phyloP scores from a whole-genome alignment of 192 early-diverging fungal genomes.

The Backusella tarrabulga region DNA sequence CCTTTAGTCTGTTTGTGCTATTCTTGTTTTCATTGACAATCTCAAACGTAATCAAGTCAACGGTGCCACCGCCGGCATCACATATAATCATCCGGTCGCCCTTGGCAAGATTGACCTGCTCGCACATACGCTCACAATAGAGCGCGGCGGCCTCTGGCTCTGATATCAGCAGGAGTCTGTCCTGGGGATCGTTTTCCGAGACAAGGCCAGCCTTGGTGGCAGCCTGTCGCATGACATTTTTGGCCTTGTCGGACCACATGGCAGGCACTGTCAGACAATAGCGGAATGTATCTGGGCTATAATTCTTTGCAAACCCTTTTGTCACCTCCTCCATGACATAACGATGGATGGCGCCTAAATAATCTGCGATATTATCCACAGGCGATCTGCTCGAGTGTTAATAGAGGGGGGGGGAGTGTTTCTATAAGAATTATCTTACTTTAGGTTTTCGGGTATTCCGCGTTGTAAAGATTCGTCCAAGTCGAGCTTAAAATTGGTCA shows the following conservation, averaged over 20 bases:
- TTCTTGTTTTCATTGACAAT: conserved; percentile 23
- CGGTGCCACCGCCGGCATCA: conserved; percentile 53
- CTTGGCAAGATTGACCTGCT: conserved; percentile 36
- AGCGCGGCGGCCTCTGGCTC: conserved; percentile 49
- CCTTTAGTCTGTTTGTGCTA: conserved; percentile 32
- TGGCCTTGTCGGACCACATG: conserved; percentile 51
- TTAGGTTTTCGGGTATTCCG: conserved; percentile 37
- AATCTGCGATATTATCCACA: conserved; percentile 40
- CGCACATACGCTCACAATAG: conserved; percentile 47
- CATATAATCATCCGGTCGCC: conserved; percentile 49
- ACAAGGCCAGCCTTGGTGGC: conserved; percentile 40
- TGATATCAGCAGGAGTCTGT: conserved; percentile 42
- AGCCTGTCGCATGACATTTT: conserved; percentile 43
- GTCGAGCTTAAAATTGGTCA: conserved; percentile 52
- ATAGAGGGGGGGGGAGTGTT: neutral
- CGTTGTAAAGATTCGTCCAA: conserved; percentile 44
- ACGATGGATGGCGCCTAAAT: conserved; percentile 34
- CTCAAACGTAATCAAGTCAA: conserved; percentile 54
- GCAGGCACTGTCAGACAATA: conserved; percentile 55
- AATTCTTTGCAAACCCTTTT: conserved; percentile 42
- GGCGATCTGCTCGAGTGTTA: conserved; percentile 7
- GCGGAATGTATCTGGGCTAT: conserved; percentile 37
- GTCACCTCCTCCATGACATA: conserved; percentile 42
- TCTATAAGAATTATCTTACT: conserved; percentile 2
- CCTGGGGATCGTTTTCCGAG: conserved; percentile 31